Conservation (phyloP, 1,284 basidiomycete genomes). For the Ganoderma multipileum region DNA sequence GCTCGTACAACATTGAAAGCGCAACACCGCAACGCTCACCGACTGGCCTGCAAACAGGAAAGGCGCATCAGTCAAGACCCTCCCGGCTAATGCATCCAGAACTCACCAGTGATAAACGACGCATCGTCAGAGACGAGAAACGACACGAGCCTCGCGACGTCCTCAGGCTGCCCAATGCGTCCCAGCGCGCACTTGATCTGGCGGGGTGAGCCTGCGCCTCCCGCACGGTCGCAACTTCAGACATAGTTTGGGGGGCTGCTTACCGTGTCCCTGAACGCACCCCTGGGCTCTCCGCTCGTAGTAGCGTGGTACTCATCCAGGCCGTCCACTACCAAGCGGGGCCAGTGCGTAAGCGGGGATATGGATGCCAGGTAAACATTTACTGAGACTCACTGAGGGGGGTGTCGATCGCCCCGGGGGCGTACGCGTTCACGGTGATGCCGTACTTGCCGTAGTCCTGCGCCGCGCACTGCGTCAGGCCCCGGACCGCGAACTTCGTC, state of each 20-base stretch:
- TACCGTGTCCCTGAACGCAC: neutral
- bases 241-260: neutral
- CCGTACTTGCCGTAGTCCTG: slow-evolving; percentile 32
- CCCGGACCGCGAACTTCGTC: slow-evolving; percentile 43
- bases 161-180: slow-evolving; percentile 37
- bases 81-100: neutral
- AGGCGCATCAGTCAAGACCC: neutral
- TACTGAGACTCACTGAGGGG: slow-evolving; percentile 20
- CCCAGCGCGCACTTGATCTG: slow-evolving; percentile 13
- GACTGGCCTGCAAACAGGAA: slow-evolving; percentile 4
- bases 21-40: neutral
- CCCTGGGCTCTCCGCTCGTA: neutral
- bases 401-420: slow-evolving; percentile 31
- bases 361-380: neutral
- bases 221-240: neutral
- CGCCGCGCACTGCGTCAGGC: slow-evolving; percentile 40
- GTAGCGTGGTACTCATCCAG: neutral
- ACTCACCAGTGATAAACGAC: slow-evolving; percentile 43
- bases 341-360: neutral
- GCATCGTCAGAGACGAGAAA: slow-evolving; percentile 43
- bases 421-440: slow-evolving; percentile 33
- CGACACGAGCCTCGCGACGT: slow-evolving; percentile 45
- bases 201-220: too few species aligned
- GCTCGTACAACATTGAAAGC: neutral
- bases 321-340: neutral